Evolutionary conservation across 2,329 filamentous ascomycete species (phyloP), one percentile per base, ranked within the genome.

Genomic region (Cladosporium sp.): DNA sequence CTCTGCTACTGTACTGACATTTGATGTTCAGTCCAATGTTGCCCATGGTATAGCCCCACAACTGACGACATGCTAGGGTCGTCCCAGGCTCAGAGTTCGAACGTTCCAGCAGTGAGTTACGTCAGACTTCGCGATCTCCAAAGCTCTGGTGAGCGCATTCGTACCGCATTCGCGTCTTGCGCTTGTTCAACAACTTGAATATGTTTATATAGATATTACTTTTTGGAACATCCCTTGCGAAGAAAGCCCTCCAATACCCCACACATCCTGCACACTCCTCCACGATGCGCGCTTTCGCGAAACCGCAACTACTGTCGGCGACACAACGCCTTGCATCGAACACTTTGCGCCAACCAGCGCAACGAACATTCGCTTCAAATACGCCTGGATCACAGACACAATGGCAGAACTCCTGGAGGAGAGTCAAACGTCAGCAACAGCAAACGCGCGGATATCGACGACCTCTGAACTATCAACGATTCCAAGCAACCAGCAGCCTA

Each of bases 381-480:
- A 34, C 42, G 35, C 19, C 57, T 8, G 22, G 24, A 44, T 44
- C 50, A n/a, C 57, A 35, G 35, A 50, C 56, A 55, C 22, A 17
- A 55, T 62, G 57, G 60, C 59, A 61, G 37, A 50, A 28, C 19
- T 4, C 51, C 34, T 60, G 47, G 37, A 36, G 32, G 13, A 44
- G 45, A 28, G 42, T 55, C 4, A 60, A 64, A 49, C 52, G 34
- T 8, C 40, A 37, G 13, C 15, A 55, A 7, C 44, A 56, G 37
- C 57, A 59, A 25, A 50, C 59, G 34, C 64, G 65, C 10, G 24
- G 32, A 17, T 68, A 66, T 51, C 61, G 65, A 8, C 68, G 62
- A 54, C 52, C 62, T 15, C 70, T 67, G 62, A 67, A 70, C 54
- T 71, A 71, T 57, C 64, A 66, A 44, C 66, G 68, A 34, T 71